Evolutionary conservation across 2,329 filamentous ascomycete genomes (phyloP).

Genomic region (Tolypocladium tropicale): DNA sequence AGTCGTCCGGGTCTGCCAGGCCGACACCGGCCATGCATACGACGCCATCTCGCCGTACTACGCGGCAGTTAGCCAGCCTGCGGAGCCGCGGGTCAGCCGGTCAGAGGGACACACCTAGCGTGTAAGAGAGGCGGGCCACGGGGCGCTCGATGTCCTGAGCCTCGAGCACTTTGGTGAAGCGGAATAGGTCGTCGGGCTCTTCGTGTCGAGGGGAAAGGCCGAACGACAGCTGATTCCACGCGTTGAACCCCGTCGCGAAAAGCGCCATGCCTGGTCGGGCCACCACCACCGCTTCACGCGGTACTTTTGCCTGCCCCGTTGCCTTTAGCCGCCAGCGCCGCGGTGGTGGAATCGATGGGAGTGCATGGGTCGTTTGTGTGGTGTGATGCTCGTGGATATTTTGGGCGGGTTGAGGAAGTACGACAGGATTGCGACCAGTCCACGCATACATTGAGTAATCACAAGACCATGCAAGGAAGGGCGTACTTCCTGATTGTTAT

Average conservation of each 20-base stretch:
- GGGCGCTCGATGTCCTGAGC: conserved; percentile 24
- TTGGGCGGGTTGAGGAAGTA: too few species aligned
- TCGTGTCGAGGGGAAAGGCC: background rate
- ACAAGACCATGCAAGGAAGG: too few species aligned
- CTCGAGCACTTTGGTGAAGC: conserved; percentile 32
- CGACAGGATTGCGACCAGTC: too few species aligned
- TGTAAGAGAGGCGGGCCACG: conserved; percentile 30
- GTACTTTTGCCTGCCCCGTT: background rate
- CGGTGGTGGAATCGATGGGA: background rate
- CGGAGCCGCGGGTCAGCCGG: background rate
- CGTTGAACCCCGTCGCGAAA: conserved; percentile 47
- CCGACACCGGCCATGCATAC: conserved; percentile 12
- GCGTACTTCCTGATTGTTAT: too few species aligned
- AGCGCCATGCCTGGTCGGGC: conserved; percentile 31
- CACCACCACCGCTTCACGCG: background rate
- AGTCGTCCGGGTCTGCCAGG: conserved; percentile 1
- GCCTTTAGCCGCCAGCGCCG: background rate
- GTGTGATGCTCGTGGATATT: too few species aligned
- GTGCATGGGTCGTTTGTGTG: background rate
- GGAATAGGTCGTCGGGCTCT: conserved; percentile 34
- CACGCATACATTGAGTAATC: too few species aligned
- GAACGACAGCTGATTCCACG: conserved; percentile 44
- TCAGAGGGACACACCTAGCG: conserved; percentile 28
- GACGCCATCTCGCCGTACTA: conserved; percentile 10
- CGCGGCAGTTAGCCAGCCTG: background rate